Evolutionary conservation across 306 rosid genomes (phyloP), one percentile per base, ranked within the genome.

Genomic region (Malus fusca): DNA sequence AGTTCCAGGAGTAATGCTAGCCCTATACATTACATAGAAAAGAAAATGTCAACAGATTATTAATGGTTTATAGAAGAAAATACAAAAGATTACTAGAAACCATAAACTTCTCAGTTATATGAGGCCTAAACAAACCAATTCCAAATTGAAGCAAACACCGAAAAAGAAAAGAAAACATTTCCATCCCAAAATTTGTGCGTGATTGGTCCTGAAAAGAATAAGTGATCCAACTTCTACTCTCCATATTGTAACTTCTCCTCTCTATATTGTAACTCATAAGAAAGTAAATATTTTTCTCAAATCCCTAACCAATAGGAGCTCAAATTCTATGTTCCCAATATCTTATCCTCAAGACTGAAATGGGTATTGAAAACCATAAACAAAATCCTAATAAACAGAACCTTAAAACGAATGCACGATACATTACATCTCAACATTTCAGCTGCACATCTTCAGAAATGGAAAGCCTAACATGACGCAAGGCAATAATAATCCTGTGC

Each of bases 1-100:
- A 10, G 89, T 88, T 5, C 95, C 92, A 0, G 95, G 89, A 46
- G 89, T 84, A 78, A 90, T 84, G 75, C 92, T 88, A 19, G 88
- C 85, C 84, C 95, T 90, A 23, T 68, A 76, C 46, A 37, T 4
- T 35, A 4, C 3, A n/a, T 2, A 19, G 46, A 33, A 28, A 63
- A 65, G 17, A 31, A 33, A 18, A 65, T 4, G 3, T 15, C 23
- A 18, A 18, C 31, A 65, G 2, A 33, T 33, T 64, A 64, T n/a
- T 64, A 11, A 59, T 2, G 17, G 9, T 11, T 1, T 2, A 58
- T 4, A 58, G 3, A 11, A 58, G 26, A 2, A 23, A 19, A 4
- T 0, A 22, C 11, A 22, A 1, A 10, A 58, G 17, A 23, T 59
- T 22, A 64, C 10, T 52, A 0, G 8, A 64, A 28, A 23, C 11